phyloP scores from a whole-genome alignment of 495 filamentous ascomycete species.

The Hypomontagnella monticulosa region DNA sequence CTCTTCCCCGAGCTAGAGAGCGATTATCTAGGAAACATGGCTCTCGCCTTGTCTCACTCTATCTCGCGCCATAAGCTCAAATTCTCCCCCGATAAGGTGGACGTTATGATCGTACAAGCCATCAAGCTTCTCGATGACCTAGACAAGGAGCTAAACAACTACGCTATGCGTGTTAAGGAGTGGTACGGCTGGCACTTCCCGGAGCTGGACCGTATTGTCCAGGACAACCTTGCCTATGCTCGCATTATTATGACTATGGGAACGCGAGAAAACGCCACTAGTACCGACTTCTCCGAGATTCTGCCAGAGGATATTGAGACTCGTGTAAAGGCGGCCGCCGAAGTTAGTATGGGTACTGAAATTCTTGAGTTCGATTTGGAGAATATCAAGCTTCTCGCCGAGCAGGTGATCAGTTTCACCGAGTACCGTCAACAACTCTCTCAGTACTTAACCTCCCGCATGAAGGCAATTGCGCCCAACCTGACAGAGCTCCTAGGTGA shows the following conservation, averaged over 20 bases:
- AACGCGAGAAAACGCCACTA: slow-evolving; percentile 78
- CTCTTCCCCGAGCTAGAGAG: slow-evolving; percentile 89
- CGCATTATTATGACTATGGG: slow-evolving; percentile 87
- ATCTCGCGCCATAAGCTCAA: slow-evolving; percentile 98
- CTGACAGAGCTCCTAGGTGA: slow-evolving; percentile 93
- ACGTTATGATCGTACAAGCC: slow-evolving; percentile 99
- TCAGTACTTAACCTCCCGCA: slow-evolving; percentile 87
- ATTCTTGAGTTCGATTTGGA: slow-evolving; percentile 88
- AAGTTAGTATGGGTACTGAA: slow-evolving; percentile 98
- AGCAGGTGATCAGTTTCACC: slow-evolving; percentile 90
- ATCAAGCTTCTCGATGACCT: slow-evolving; percentile 93
- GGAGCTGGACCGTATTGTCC: slow-evolving; percentile 94
- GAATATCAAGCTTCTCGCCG: slow-evolving; percentile 88
- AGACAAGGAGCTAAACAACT: slow-evolving; percentile 98
- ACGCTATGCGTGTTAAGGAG: slow-evolving; percentile 99
- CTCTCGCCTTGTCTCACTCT: slow-evolving; percentile 94
- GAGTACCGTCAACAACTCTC: slow-evolving; percentile 90
- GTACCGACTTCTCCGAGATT: slow-evolving; percentile 85
- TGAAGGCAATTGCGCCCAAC: slow-evolving; percentile 97
- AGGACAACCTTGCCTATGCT: slow-evolving; percentile 96
- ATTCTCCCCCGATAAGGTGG: slow-evolving; percentile 98
- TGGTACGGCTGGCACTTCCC: slow-evolving; percentile 99
- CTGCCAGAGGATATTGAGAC: slow-evolving; percentile 95
- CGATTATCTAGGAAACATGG: slow-evolving; percentile 89
- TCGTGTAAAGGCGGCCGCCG: slow-evolving; percentile 91